Base-by-base conservation (phyloP, 495 filamentous ascomycete genomes). In the Tuber magnatum region DNA sequence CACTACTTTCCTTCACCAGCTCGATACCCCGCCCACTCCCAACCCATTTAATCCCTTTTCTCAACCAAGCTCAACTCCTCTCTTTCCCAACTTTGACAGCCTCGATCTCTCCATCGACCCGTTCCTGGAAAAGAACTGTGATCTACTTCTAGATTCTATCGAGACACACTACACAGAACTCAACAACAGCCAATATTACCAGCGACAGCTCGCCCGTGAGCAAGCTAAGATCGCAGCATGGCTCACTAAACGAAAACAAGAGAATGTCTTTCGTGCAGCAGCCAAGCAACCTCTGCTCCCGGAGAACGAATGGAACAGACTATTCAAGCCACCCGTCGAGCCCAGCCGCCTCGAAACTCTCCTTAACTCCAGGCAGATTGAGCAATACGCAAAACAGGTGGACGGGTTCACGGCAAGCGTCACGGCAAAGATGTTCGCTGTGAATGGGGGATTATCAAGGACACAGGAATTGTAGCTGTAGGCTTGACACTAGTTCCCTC, bases 111-210 rank as follows among this genome's bases (percentile, higher is more conserved):
- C 90, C 80, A 94, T 98, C 83, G 95, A 99, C 83, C 95, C 95
- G 40, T 98, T 95, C 88, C 89, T 99, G n/a, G 94, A 97, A 88
- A 97, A 97, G 88, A 97, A 94, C 74, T 95, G 93, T 85, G 94
- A 99, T 82, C 89, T 97, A 77, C 89, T 99, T 39, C 90, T 99
- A 74, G 95, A 99, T 75, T 93, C 90, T 85, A 98, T 99, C 82
- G 95, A 99, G 87, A 89, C 91, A 39, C 95, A 99, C 87, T 94
- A 98, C 85, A 97, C 94, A 70, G 95, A 99, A 85, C 91, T 94
- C 83, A 99, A 98, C 88, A 99, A 99, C 87, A 92, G 93, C 86
- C 93, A 97, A 85, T 99, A 97, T 87, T 97, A 98, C 87, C 93
- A 97, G 86, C 90, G 95, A 73, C 93, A 96, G 81, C 87, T 97